Evolutionary conservation across 2,329 filamentous ascomycete species (phyloP).

Genomic region (Colletotrichum paranaense): DNA sequence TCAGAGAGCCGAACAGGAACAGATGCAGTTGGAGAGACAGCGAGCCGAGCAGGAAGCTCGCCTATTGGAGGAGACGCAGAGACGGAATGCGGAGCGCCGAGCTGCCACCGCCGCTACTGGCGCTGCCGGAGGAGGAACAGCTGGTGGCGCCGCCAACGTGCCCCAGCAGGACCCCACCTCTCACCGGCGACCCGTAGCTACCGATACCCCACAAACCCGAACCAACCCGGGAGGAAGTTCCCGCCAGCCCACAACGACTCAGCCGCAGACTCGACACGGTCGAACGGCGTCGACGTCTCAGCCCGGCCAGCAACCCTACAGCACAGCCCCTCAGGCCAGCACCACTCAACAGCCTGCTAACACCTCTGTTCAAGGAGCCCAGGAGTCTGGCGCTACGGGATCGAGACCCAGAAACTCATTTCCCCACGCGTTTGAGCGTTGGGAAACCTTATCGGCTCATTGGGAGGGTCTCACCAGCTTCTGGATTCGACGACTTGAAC

Average conservation of each 20-base stretch:
- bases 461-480: conserved; percentile 98
- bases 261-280: conserved; percentile 36
- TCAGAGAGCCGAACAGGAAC: conserved; percentile 74
- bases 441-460: conserved; percentile 96
- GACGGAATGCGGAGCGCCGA: conserved; percentile 71
- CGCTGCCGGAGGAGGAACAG: conserved; percentile 49
- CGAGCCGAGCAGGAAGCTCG: conserved; percentile 68
- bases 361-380: conserved; percentile 42
- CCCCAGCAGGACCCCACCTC: conserved; percentile 32
- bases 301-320: conserved; percentile 40
- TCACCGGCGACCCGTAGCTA: conserved; percentile 33
- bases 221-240: conserved; percentile 39
- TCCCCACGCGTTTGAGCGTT: conserved; percentile 96
- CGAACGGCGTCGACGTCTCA: conserved; percentile 39
- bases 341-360: conserved; percentile 29
- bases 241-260: conserved; percentile 38
- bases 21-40: conserved; percentile 66
- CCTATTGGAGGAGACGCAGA: conserved; percentile 65
- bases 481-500: conserved; percentile 93
- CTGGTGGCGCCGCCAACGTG: conserved; percentile 31
- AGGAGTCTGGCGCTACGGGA: conserved; percentile 45
- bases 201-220: conserved; percentile 33
- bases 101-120: conserved; percentile 58
- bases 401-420: conserved; percentile 75
- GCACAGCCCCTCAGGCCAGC: conserved; percentile 41